Conservation (phyloP, 495 filamentous ascomycete genomes). For the Podospora didyma region DNA sequence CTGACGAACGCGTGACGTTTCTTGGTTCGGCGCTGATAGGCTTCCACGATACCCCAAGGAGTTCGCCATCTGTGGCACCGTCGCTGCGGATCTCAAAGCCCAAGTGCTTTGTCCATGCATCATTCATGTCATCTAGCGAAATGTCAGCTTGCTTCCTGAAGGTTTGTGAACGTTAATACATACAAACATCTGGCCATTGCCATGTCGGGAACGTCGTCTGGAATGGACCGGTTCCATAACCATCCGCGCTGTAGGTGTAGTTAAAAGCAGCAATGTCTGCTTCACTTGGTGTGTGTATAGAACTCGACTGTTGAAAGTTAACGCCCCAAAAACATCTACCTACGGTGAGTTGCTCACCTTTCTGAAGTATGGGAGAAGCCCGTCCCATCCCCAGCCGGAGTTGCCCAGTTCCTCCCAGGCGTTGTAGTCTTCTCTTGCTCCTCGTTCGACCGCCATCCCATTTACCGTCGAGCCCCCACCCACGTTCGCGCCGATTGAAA, state of each 20-base stretch:
- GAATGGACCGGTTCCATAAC: conserved; percentile 12
- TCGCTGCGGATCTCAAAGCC: conserved; percentile 6
- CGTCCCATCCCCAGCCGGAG: conserved; percentile 56
- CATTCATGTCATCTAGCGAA: not conserved
- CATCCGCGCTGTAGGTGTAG: conserved; percentile 7
- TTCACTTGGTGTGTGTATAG: conserved; percentile 14
- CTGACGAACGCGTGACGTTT: conserved; percentile 11
- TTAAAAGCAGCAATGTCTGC: conserved; percentile 17
- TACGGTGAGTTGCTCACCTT: conserved; percentile 27
- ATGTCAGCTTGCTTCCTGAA: not conserved
- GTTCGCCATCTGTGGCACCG: conserved; percentile 8
- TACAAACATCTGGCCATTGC: conserved; percentile 16
- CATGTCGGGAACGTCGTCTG: conserved; percentile 6
- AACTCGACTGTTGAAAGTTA: conserved; percentile 5
- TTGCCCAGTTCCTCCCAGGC: conserved; percentile 56
- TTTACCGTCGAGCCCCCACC: conserved; percentile 40
- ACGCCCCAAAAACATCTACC: not conserved
- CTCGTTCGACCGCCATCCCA: conserved; percentile 41
- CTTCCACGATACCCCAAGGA: conserved; percentile 10
- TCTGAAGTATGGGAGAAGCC: conserved; percentile 36
- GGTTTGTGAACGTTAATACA: not conserved
- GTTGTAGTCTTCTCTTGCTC: conserved; percentile 54
- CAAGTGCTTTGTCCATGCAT: conserved; percentile 7
- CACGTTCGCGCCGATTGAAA: conserved; percentile 24
- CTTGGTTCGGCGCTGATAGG: conserved; percentile 5